phyloP scores from a whole-genome alignment of 2,329 filamentous ascomycete species.

The Aspergillus caelatus region DNA sequence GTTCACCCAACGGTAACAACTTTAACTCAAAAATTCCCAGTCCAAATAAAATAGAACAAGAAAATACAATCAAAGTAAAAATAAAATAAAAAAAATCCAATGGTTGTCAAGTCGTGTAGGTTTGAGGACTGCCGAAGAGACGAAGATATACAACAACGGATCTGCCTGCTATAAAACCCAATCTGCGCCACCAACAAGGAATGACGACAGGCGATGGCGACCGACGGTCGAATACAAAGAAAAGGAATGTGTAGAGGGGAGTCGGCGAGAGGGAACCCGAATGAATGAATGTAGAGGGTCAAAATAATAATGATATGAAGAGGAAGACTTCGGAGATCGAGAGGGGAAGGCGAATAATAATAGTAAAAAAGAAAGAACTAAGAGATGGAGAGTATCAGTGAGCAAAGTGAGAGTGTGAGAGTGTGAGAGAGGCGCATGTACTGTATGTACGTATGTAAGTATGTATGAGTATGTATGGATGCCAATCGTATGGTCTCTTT shows the following conservation, averaged over 20 bases:
- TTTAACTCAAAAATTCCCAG: too few species aligned
- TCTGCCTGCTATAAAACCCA: conserved; percentile 1
- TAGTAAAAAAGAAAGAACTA: conserved; percentile 6
- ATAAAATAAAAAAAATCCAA: conserved; percentile 8
- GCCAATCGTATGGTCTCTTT: neutral
- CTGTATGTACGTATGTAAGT: neutral
- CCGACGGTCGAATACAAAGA: conserved; percentile 3
- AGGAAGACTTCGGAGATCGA: conserved; percentile 6
- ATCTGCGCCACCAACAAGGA: conserved; percentile 9
- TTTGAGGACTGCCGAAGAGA: neutral
- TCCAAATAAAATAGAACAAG: too few species aligned
- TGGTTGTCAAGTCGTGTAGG: neutral
- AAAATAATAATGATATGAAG: neutral
- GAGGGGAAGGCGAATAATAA: conserved; percentile 4
- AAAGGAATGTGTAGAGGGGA: neutral
- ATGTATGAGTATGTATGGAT: neutral
- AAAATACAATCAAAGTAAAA: neutral
- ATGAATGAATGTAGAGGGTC: neutral
- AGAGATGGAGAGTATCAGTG: conserved; percentile 6
- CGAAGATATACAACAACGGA: neutral
- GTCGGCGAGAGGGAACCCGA: neutral
- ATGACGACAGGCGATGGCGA: conserved; percentile 8
- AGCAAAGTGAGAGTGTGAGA: conserved; percentile 3
- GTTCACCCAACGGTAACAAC: too few species aligned
- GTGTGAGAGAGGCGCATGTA: conserved; percentile 7